Evolutionary conservation across 805 yeast species (phyloP), one percentile per base, ranked within the genome.

Genomic region (Yarrowia deformans): DNA sequence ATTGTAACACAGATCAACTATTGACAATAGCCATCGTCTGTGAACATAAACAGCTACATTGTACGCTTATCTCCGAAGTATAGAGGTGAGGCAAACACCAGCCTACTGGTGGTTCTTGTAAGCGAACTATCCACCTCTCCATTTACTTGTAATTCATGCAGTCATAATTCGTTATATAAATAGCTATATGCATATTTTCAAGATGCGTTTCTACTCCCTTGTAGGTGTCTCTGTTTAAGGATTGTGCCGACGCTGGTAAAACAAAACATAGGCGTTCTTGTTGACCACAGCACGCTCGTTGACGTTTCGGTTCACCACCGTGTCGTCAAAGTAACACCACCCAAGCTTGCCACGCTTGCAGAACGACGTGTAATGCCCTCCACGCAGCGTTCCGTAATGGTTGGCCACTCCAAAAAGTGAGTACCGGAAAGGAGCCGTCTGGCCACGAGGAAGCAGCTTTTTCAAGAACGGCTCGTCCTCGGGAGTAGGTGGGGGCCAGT

Each of bases 351-450:
- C 87, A 74, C 91, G 91, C 75, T 87, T 80, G 5, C 91, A 94
- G 75, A 82, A 90, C 0, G 97, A 81, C 0, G 97, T 93, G 78
- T 93, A 93, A 78, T 93, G 98, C 0, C 98, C 98, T 9, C 93
- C 90, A 50, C 88, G 85, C 46, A 93, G 81, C 48, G 90, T 87
- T 13, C 98, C 98, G 71, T 80, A 87, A 77, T 93, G 98, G 72
- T 91, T 88, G 16, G 91, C 91, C 1, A 93, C 97, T 0, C 90
- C 97, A 74, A 85, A 89, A 29, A 93, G 77, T 71, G 85, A 85
- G 77, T 93, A 93, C 35, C 84, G 81, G 79, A 92, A 93, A 1
- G 97, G 97, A 0, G 96, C 88, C 0, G 77, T 76, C 79, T 93
- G 97, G 23, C 90, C 92, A 3, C 69, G 71, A 0, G 91, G 89